These are phyloP conservation scores for Russula vinacea DNA, from an alignment of 768 basidiomycete species.

Conservation along the genomic window DNA sequence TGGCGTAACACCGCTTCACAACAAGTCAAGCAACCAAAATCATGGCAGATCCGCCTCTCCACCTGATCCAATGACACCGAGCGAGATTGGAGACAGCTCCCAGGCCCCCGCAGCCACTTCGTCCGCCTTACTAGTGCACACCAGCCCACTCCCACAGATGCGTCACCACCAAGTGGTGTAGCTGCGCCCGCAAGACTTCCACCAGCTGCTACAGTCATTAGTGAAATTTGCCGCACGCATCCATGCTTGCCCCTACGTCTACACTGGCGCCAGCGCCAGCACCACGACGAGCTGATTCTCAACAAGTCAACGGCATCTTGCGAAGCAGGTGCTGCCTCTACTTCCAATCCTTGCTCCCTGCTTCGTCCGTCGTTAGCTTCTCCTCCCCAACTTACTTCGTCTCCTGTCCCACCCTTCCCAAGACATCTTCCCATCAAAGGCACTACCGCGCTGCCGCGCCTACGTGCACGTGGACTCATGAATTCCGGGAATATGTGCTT, in stretches of 20 bases:
- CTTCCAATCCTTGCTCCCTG: conserved; percentile 53
- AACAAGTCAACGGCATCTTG: conserved; percentile 76
- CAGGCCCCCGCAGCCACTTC: no score
- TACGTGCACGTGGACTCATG: conserved; percentile 75
- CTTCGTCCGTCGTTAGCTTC: conserved; percentile 67
- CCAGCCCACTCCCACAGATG: no score
- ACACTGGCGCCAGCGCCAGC: not conserved
- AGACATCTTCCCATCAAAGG: conserved; percentile 34
- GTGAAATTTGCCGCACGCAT: not conserved
- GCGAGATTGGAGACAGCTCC: no score
- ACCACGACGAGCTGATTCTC: conserved; percentile 24
- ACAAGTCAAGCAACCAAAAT: no score
- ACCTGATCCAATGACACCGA: no score
- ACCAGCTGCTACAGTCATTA: not conserved
- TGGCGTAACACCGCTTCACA: no score
- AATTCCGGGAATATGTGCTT: conserved; percentile 98
- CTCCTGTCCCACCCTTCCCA: conserved; percentile 30
- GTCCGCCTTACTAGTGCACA: no score
- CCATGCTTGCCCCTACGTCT: not conserved
- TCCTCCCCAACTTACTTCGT: conserved; percentile 56
- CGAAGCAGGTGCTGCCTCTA: conserved; percentile 33
- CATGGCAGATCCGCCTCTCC: no score
- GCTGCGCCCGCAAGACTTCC: not conserved
- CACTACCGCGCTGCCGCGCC: conserved; percentile 35
- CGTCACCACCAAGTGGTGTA: not conserved